Evolutionary conservation across 75 land plant species (phyloP).

Genomic region (Chamaecyparis obtusa): DNA sequence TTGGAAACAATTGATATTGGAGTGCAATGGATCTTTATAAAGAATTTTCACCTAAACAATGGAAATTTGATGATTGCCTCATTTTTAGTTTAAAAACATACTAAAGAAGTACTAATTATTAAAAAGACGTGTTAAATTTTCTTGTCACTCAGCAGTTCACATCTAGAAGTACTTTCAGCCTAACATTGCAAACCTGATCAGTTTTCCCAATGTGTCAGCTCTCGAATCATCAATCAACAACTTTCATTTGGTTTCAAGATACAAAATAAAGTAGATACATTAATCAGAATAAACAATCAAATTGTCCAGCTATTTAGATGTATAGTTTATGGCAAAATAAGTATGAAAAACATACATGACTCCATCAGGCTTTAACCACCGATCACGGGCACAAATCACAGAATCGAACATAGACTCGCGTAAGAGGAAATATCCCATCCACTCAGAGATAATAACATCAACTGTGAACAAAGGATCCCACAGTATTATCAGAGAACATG

Average conservation of each 20-base stretch:
- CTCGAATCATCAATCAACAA: background rate
- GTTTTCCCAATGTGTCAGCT: background rate
- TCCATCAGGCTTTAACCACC: slow-evolving; percentile 88
- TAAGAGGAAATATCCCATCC: slow-evolving; percentile 99
- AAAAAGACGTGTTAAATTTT: background rate
- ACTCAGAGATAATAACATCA: slow-evolving; percentile 98
- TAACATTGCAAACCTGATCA: no score
- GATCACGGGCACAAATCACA: slow-evolving; percentile 93
- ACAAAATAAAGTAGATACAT: slow-evolving; percentile 1
- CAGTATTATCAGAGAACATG: background rate
- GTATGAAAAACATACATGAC: slow-evolving; percentile 59
- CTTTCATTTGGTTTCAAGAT: background rate
- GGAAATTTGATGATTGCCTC: background rate
- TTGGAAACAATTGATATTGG: background rate
- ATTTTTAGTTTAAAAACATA: background rate
- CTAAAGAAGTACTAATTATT: background rate
- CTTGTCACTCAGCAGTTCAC: background rate
- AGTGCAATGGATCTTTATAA: background rate
- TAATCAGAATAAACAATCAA: background rate
- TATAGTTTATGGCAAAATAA: background rate
- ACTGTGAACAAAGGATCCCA: slow-evolving; percentile 52
- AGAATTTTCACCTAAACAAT: background rate
- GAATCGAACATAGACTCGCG: slow-evolving; percentile 99
- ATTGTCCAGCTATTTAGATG: background rate
- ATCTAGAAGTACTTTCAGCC: background rate